A percentile compares a stretch with the other conserved stretches of the same genome.
Evolutionary conservation across 208 protist genomes (phyloP).

Genomic region (Hexamita inflata): DNA sequence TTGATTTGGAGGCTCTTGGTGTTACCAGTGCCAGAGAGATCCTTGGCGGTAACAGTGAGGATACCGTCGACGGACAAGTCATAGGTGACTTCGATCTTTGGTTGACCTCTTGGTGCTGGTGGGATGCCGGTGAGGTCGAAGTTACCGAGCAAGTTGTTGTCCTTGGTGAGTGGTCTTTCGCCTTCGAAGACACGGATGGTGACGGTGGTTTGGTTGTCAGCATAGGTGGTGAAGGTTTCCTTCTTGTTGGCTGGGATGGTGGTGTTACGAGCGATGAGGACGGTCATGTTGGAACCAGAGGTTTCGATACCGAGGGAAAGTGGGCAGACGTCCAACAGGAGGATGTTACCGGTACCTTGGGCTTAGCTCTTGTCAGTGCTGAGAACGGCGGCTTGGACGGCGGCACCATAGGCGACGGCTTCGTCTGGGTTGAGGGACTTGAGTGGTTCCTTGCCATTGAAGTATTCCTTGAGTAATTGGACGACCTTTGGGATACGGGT

Average conservation of each 20-base stretch:
- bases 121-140: slow-evolving; percentile 70
- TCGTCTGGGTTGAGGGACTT: slow-evolving; percentile 90
- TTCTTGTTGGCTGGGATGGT: slow-evolving; percentile 86
- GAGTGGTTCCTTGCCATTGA: slow-evolving; percentile 79
- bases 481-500: slow-evolving; percentile 90
- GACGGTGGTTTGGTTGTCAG: slow-evolving; percentile 66
- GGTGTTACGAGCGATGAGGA: slow-evolving; percentile 90
- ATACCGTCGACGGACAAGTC: slow-evolving; percentile 91
- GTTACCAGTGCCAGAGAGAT: slow-evolving; percentile 60
- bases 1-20: slow-evolving; percentile 84
- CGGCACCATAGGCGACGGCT: slow-evolving; percentile 89
- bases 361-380: slow-evolving; percentile 30
- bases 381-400: slow-evolving; percentile 84
- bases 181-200: slow-evolving; percentile 74
- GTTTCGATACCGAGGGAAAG: slow-evolving; percentile 51
- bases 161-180: slow-evolving; percentile 62
- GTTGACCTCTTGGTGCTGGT: slow-evolving; percentile 70
- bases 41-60: slow-evolving; percentile 80
- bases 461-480: slow-evolving; percentile 79
- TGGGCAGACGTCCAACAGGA: slow-evolving; percentile 54
- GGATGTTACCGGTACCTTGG: slow-evolving; percentile 32
- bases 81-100: slow-evolving; percentile 86
- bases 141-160: slow-evolving; percentile 67
- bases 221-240: slow-evolving; percentile 72
- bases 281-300: slow-evolving; percentile 53